Evolutionary conservation across 805 yeast species (phyloP).

Genomic region (Starmera caribaea): DNA sequence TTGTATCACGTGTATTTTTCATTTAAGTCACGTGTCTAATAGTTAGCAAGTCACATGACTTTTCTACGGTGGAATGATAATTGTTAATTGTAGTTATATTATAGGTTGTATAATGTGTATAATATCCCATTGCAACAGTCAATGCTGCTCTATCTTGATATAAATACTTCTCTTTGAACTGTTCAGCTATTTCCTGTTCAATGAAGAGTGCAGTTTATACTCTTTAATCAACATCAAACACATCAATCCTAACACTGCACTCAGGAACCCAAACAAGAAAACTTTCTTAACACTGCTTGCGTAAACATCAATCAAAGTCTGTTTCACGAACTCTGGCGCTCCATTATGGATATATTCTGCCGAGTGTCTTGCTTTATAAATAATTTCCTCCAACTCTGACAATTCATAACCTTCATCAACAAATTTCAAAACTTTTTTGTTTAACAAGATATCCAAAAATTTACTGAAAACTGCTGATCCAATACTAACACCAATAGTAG

Average conservation of each 20-base stretch:
- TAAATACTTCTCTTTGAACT: no score
- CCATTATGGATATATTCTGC: slow-evolving; percentile 39
- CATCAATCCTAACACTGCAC: slow-evolving; percentile 28
- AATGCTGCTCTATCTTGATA: no score
- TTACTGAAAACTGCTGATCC: slow-evolving; percentile 55
- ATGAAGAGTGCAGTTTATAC: slow-evolving; percentile 43
- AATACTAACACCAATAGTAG: slow-evolving; percentile 54
- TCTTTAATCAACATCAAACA: slow-evolving; percentile 44
- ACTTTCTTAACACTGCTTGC: slow-evolving; percentile 43
- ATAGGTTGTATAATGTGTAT: no score
- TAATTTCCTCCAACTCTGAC: slow-evolving; percentile 31
- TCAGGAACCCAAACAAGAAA: slow-evolving; percentile 34
- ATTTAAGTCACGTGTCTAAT: no score
- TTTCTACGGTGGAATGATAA: no score
- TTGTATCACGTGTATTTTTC: no score
- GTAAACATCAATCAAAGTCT: slow-evolving; percentile 41
- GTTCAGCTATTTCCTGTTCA: slow-evolving; percentile 33
- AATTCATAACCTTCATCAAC: slow-evolving; percentile 27
- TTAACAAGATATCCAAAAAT: slow-evolving; percentile 24
- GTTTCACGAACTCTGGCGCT: slow-evolving; percentile 44
- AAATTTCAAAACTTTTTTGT: slow-evolving; percentile 20
- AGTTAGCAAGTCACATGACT: no score
- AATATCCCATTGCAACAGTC: no score
- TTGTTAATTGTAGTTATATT: no score
- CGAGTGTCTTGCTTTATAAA: slow-evolving; percentile 43